Evolutionary conservation across 2,329 filamentous ascomycete species (phyloP), one percentile per base, ranked within the genome.

Genomic region (Ascochyta fabae): DNA sequence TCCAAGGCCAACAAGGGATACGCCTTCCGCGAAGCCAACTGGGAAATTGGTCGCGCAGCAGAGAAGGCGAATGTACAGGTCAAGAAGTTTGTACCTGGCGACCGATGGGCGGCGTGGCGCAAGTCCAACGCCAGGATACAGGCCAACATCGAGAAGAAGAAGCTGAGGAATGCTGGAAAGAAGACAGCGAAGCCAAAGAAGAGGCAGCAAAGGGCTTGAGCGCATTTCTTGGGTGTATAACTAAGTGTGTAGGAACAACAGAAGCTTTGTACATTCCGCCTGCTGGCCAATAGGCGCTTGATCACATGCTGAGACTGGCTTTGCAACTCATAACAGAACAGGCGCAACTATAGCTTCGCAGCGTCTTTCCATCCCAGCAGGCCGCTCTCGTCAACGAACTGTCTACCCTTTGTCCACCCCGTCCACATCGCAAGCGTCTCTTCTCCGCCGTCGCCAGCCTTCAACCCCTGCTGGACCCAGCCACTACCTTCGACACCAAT

Each of bases 391-490:
- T 90, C 79, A n/a, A 85, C 82, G 71, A 88, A 96, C 29, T 96
- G 85, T 56, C 77, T 81, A 0, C 90, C 92, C 65, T 80, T 84
- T 56, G 79, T 82, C 91, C 92, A 96, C 0, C 91, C 90, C 63
- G 89, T 80, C 94, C 94, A 97, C 45, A 82, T 73, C 46, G 77
- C 77, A 59, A 97, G 72, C 4, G 84, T 82, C 47, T 86, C 84
- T 71, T 92, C 88, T 1, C 91, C 92, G 4, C 90, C 91, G 23
- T 87, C 78, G 0, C 92, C 91, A 1, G 90, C 85, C 4, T 72
- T 73, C 51, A 97, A 72, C 0, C 82, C 75, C 22, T 75, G 77
- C 16, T 84, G 86, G 1, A 66, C 75, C 81, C 94, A 96, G 1
- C 90, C 90, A 46, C 80, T 80, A 0, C 90, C 90, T 45, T 86